Percentiles rank a stretch among this genome's conserved stretches.
Conservation (phyloP, 2,329 filamentous ascomycete species). For the Fulvia fulva region DNA sequence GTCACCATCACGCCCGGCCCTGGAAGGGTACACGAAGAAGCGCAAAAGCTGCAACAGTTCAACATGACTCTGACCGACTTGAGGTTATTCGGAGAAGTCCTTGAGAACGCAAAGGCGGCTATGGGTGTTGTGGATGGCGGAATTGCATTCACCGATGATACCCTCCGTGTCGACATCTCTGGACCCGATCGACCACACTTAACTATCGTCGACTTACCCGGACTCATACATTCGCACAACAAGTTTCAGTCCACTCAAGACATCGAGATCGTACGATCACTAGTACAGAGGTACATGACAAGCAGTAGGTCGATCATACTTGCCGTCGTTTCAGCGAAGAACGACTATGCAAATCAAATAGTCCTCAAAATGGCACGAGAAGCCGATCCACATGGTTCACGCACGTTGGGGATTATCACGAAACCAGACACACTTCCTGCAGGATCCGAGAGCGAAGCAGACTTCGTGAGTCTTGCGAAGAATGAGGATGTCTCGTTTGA, state of each 20-base stretch:
- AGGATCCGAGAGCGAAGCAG: conserved; percentile 5
- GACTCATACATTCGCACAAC: conserved; percentile 22
- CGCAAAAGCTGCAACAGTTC: background rate
- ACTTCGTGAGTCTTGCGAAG: too few species aligned
- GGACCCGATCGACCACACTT: conserved; percentile 19
- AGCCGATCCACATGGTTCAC: conserved; percentile 24
- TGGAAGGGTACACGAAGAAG: background rate
- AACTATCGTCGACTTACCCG: conserved; percentile 27
- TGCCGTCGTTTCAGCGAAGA: conserved; percentile 39
- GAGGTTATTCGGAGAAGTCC: too few species aligned
- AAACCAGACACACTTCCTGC: conserved; percentile 31
- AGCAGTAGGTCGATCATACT: conserved; percentile 40
- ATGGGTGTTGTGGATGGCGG: too few species aligned
- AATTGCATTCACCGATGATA: conserved; percentile 10
- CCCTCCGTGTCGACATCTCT: conserved; percentile 19
- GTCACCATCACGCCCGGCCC: conserved; percentile 5
- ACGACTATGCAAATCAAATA: conserved; percentile 43
- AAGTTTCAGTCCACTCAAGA: conserved; percentile 35
- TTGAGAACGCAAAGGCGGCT: too few species aligned
- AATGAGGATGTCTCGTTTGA: background rate
- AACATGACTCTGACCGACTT: too few species aligned
- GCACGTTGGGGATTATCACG: conserved; percentile 35
- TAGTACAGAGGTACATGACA: conserved; percentile 38
- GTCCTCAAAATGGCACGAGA: conserved; percentile 40
- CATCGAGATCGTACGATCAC: conserved; percentile 32